Percentiles rank a stretch among this genome's conserved stretches.
Evolutionary conservation across 2,329 filamentous ascomycete species (phyloP).

Genomic region (Emergomyces pasteurianus): DNA sequence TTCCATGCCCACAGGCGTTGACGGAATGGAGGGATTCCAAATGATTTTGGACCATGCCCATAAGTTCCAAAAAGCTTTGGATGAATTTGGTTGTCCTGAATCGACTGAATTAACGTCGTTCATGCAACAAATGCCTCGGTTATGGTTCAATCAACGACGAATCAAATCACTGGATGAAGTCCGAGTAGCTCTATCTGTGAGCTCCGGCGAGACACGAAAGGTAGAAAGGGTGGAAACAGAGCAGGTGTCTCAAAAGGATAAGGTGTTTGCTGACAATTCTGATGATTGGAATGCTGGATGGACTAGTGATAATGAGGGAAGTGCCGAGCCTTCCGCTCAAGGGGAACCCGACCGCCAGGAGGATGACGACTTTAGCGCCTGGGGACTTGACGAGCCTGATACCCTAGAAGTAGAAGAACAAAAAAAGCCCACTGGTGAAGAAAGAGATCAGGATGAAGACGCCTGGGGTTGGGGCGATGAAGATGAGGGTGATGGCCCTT

Average conservation of each 20-base stretch:
- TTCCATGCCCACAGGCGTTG: constrained; percentile 62
- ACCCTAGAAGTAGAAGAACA: neutral
- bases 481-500: constrained; percentile 18
- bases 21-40: constrained; percentile 61
- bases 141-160: constrained; percentile 76
- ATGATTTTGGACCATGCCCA: constrained; percentile 52
- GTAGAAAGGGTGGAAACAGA: constrained; percentile 82
- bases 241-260: constrained; percentile 58
- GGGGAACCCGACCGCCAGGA: constrained; percentile 16
- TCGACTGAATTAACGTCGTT: constrained; percentile 58
- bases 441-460: constrained; percentile 39
- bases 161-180: constrained; percentile 68
- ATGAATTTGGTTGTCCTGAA: constrained; percentile 50
- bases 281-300: constrained; percentile 69
- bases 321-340: constrained; percentile 11
- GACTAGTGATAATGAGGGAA: constrained; percentile 45
- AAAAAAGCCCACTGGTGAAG: neutral
- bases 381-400: constrained; percentile 37
- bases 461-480: constrained; percentile 84
- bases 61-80: constrained; percentile 52
- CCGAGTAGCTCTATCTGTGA: constrained; percentile 54
- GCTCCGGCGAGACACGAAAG: constrained; percentile 53
- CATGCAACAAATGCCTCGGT: constrained; percentile 65
- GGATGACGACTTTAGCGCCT: constrained; percentile 37
- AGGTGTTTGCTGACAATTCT: constrained; percentile 48